Evolutionary conservation across 495 filamentous ascomycete species (phyloP).

Genomic region (Astrocystis sublimbata): DNA sequence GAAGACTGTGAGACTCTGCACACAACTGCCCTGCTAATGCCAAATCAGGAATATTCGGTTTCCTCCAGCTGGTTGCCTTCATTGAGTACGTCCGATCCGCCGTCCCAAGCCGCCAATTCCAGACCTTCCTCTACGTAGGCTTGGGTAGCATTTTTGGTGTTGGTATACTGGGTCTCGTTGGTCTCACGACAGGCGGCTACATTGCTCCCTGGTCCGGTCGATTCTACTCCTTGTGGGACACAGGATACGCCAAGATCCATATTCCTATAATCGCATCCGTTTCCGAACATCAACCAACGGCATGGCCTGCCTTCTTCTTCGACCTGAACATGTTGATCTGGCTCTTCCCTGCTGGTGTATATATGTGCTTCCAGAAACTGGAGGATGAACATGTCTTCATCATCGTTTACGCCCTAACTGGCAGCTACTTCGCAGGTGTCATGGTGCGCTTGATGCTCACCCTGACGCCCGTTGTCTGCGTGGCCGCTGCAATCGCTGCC

Average conservation of each 20-base stretch:
- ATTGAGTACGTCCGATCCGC: conserved; percentile 86
- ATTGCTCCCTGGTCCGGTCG: conserved; percentile 98
- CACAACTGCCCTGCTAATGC: conserved; percentile 31
- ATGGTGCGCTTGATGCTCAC: conserved; percentile 99
- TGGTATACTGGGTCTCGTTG: conserved; percentile 63
- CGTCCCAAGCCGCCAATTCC: conserved; percentile 91
- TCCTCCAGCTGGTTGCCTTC: conserved; percentile 91
- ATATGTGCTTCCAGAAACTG: conserved; percentile 93
- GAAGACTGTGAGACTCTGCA: too few species aligned
- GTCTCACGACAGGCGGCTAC: conserved; percentile 81
- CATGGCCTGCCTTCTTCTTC: conserved; percentile 99
- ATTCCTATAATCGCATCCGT: conserved; percentile 99
- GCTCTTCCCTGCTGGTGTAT: conserved; percentile 98
- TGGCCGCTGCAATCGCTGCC: conserved; percentile 84
- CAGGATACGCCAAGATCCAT: conserved; percentile 97
- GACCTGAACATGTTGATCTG: conserved; percentile 98
- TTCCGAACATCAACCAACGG: conserved; percentile 98
- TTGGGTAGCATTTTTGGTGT: conserved; percentile 69
- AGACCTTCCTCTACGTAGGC: conserved; percentile 77
- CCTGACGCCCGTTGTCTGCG: conserved; percentile 93
- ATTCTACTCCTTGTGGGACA: conserved; percentile 99
- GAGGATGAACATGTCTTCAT: conserved; percentile 98
- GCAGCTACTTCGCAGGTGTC: conserved; percentile 97
- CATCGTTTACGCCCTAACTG: conserved; percentile 91
- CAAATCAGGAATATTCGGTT: conserved; percentile 81